phyloP scores from a whole-genome alignment of 176 grass and related monocot genomes.

The Carex pumila region DNA sequence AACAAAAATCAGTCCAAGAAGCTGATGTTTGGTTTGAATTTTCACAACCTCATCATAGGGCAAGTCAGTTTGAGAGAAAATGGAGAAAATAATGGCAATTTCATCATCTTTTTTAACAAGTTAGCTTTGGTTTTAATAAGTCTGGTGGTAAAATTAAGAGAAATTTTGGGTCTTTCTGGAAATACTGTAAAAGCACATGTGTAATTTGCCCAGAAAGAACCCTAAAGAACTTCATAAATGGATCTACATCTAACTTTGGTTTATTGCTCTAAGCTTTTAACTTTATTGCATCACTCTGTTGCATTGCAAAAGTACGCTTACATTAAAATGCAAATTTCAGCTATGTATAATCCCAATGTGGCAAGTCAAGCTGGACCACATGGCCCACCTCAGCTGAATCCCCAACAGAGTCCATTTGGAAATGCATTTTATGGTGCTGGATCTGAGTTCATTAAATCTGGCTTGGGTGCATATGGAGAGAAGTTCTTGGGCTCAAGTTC shows the following conservation, averaged over 20 bases:
- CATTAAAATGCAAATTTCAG: slow-evolving; percentile 24
- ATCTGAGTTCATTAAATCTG: slow-evolving; percentile 55
- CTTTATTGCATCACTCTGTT: not conserved
- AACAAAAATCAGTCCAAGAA: not conserved
- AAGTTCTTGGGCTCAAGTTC: slow-evolving; percentile 78
- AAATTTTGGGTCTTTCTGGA: not conserved
- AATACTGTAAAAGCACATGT: not conserved
- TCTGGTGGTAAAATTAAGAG: not conserved
- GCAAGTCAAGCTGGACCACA: slow-evolving; percentile 43
- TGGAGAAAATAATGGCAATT: not conserved
- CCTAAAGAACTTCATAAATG: not conserved
- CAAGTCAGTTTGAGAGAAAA: not conserved
- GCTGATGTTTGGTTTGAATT: not conserved
- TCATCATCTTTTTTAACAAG: not conserved
- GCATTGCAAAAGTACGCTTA: not conserved
- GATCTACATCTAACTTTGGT: not conserved
- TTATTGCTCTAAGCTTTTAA: not conserved
- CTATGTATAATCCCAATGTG: slow-evolving; percentile 50
- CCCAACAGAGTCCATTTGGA: slow-evolving; percentile 30
- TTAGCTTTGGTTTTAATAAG: not conserved
- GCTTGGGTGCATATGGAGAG: slow-evolving; percentile 69
- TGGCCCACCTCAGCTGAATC: slow-evolving; percentile 35
- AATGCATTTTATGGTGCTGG: slow-evolving; percentile 60
- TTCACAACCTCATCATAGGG: not conserved
- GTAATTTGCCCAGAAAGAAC: not conserved